Evolutionary conservation across 75 land plant species (phyloP), one percentile per base, ranked within the genome.

Genomic region (Pseudotsuga menziesii): DNA sequence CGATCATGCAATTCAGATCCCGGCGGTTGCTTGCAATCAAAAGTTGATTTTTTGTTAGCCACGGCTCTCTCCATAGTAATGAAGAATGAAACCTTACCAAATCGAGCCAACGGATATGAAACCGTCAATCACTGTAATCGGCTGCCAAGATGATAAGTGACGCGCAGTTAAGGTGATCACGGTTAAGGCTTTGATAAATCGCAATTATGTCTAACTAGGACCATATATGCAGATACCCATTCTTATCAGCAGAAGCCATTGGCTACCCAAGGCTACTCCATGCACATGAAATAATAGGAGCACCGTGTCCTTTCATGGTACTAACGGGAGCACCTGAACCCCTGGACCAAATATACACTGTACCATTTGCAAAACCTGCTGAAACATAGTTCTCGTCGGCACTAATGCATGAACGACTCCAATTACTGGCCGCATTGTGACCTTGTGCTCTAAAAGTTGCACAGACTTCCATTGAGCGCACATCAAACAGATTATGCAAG

Each of bases 381-480:
- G 94, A 92, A 55, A 94, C 88, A 77, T 87, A 87, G 39, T 74
- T 89, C 56, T 94, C 99, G 79, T 97, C 93, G 1, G 93, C 74
- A 80, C 99, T 92, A 32, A 97, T 83, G 59, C 98, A 94, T 20
- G 99, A 94, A 20, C 99, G 57, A 64, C 91, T 92, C 98, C 98
- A 97, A 70, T 89, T 94, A 32, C 89, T 84, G 13, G 95, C 86
- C 25, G 91, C 86, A 63, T 80, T 79, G 73, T 88, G 85, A 54
- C 97, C 97, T 48, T 61, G 86, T 25, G 94, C 89, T 80, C 93
- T 80, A 20, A 94, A 87, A 27, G 95, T 84, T 13, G 89, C 90
- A 75, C 88, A 88, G 20, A 95, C 85, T 75, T 97, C 99, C 69
- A 97, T 62, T 6, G 89, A 78, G 20, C 96, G 83, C 55, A 92